Evolutionary conservation across 1,284 basidiomycete species (phyloP).

Genomic region (Austroboletus niveus): DNA sequence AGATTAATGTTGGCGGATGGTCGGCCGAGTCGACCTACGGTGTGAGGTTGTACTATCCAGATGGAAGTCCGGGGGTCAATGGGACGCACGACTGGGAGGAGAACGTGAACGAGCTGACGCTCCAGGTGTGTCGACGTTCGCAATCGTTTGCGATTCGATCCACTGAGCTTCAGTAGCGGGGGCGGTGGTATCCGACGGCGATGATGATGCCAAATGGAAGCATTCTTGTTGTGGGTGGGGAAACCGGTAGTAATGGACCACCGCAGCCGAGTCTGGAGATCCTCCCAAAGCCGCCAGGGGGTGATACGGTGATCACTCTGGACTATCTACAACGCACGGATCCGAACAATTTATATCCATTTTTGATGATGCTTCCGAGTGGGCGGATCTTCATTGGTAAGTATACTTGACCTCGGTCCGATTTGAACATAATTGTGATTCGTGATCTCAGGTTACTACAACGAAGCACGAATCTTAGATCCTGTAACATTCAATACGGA

Average conservation of each 20-base stretch:
- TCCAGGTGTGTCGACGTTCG: constrained; percentile 38
- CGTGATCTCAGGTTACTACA: constrained; percentile 57
- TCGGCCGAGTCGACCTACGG: constrained; percentile 64
- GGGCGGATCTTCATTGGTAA: constrained; percentile 63
- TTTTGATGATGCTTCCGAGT: constrained; percentile 67
- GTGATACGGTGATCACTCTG: constrained; percentile 40
- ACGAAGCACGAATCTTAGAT: constrained; percentile 73
- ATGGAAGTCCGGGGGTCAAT: constrained; percentile 48
- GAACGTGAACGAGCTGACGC: constrained; percentile 39
- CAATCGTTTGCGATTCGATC: not conserved
- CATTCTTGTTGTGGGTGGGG: constrained; percentile 70
- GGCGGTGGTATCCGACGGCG: constrained; percentile 73
- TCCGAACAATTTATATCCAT: constrained; percentile 75
- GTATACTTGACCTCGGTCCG: constrained; percentile 8
- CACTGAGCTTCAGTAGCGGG: constrained; percentile 39
- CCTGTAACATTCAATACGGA: constrained; percentile 60
- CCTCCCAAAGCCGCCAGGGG: constrained; percentile 45
- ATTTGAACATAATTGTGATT: too few species aligned
- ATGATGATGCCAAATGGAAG: constrained; percentile 67
- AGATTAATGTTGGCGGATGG: constrained; percentile 71
- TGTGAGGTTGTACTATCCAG: constrained; percentile 56
- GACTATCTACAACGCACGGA: constrained; percentile 59
- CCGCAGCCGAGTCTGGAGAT: constrained; percentile 67
- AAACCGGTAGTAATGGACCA: constrained; percentile 63
- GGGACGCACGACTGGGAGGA: constrained; percentile 57